phyloP scores from a whole-genome alignment of 495 filamentous ascomycete species.

The Neurospora hispaniola region DNA sequence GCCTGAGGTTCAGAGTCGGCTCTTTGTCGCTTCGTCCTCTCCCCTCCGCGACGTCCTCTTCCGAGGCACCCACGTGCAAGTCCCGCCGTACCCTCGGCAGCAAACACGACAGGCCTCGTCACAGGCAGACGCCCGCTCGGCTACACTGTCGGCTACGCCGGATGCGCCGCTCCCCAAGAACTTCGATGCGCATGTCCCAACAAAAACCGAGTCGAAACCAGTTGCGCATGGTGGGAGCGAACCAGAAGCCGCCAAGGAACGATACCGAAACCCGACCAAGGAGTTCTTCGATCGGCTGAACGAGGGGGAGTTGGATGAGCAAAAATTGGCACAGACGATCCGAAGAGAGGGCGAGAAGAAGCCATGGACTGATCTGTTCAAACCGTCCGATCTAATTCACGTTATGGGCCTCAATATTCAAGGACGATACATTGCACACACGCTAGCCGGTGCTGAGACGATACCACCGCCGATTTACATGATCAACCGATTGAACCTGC shows the following conservation, averaged over 20 bases:
- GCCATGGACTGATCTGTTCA: not conserved
- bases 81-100: not conserved
- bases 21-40: not conserved
- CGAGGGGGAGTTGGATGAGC: not conserved
- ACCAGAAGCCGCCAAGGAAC: not conserved
- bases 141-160: not conserved
- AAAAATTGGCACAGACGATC: not conserved
- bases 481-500: slow-evolving; percentile 9
- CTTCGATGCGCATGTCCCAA: not conserved
- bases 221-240: not conserved
- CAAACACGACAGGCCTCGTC: not conserved
- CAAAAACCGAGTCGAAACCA: not conserved
- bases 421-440: slow-evolving; percentile 42
- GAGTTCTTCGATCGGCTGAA: not conserved
- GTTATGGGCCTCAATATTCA: slow-evolving; percentile 40
- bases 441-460: slow-evolving; percentile 26
- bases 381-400: slow-evolving; percentile 32
- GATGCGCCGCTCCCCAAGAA: not conserved
- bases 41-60: not conserved
- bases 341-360: not conserved
- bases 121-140: not conserved
- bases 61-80: not conserved
- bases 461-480: slow-evolving; percentile 23
- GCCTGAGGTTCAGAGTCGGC: not conserved
- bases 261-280: not conserved